Base-by-base conservation (phyloP, 1,139 yeast species). In the Williopsis jadinii region DNA sequence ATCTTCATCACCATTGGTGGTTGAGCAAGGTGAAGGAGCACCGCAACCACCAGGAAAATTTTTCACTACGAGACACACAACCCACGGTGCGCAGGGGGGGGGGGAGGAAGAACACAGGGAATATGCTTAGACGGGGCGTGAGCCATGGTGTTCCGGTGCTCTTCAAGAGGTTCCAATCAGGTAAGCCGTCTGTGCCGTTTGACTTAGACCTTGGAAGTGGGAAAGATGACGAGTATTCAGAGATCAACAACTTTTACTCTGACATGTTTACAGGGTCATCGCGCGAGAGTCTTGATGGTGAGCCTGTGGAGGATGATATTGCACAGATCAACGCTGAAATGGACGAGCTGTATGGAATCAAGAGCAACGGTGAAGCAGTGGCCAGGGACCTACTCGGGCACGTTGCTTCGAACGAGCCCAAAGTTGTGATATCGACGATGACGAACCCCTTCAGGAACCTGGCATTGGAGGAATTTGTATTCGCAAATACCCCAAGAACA, bases 381-480 rank as follows among this genome's bases (percentile, higher is more conserved):
- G 13, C 37, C 9, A 39, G 15, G 26, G 32, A 19, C 27, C 37
- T 44, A 1, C 34, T 43, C 3, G n/a, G 34, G 8, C 29, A 33
- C 6, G 39, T 45, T 29, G 27, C 35, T 14, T 37, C 35, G 8
- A 44, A 47, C 38, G 35, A 32, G 8, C 50, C 50, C 9, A 34
- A 40, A 9, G n/a, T 42, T 12, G 37, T 43, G 37, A 11, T 45
- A 8, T 43, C 88, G 11, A 63, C 61, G 0, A 66, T 77, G 2
- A 61, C 60, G n/a, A 74, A 84, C 54, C 97, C 98, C 3, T 78
- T 70, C 53, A 54, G 77, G 38, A 94, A 94, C 56, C 67, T 94
- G 11, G 90, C 97, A 2, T 58, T 88, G 8, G 99, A 94, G 54
- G 85, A 85, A 50, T 83, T 76, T 55, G 64, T 92, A 2, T 92